phyloP scores from a whole-genome alignment of 805 yeast species.

The Myxozyma sirexii region DNA sequence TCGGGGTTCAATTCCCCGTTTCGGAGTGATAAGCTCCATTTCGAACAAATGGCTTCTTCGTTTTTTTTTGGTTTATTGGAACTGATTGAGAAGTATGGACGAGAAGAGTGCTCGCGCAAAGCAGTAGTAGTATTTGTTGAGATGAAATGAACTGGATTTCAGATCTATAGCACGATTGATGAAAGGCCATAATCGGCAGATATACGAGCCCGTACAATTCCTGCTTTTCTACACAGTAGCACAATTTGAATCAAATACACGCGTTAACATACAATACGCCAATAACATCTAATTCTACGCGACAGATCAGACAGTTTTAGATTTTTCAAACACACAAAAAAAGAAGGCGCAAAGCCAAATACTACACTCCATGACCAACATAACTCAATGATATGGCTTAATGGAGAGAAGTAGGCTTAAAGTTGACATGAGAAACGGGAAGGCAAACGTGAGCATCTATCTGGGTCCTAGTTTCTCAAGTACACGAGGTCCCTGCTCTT shows the following conservation, averaged over 20 bases:
- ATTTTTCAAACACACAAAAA: too few species aligned
- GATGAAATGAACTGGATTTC: background rate
- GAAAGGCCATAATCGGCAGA: too few species aligned
- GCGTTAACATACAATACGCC: background rate
- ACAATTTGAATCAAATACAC: background rate
- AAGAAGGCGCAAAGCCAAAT: too few species aligned
- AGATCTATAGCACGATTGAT: too few species aligned
- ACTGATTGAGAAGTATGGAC: background rate
- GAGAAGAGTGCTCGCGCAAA: too few species aligned
- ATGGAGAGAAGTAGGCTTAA: too few species aligned
- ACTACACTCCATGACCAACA: too few species aligned
- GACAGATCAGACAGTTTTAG: background rate
- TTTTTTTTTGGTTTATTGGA: background rate
- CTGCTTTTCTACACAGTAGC: background rate
- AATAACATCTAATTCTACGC: background rate
- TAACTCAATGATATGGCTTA: too few species aligned
- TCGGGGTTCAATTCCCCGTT: slow-evolving; percentile 34
- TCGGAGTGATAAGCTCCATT: slow-evolving; percentile 21
- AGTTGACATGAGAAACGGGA: too few species aligned
- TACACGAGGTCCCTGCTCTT: slow-evolving; percentile 88
- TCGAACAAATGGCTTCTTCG: background rate
- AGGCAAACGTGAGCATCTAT: too few species aligned
- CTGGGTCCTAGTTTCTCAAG: slow-evolving; percentile 91
- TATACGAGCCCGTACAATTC: too few species aligned
- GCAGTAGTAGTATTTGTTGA: too few species aligned